These are phyloP conservation scores for Casuarina equisetifolia DNA, from an alignment of 306 rosid genomes.

Conservation along the genomic window DNA sequence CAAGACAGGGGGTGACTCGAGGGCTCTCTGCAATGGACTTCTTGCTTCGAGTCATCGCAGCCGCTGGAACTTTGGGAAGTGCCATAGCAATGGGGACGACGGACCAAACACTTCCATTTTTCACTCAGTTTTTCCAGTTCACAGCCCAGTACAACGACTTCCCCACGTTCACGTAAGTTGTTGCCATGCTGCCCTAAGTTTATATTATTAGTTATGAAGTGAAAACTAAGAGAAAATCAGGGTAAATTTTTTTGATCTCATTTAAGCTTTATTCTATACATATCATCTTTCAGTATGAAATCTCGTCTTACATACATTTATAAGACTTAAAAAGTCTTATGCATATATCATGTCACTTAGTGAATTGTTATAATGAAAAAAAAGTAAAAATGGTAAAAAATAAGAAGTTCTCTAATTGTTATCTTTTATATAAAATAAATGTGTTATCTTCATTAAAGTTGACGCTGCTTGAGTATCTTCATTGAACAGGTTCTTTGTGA, in stretches of 20 bases:
- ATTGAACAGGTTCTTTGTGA: constrained; percentile 61
- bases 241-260: no score
- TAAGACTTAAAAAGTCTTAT: no score
- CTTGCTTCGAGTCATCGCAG: constrained; percentile 23
- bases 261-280: no score
- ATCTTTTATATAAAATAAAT: no score
- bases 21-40: constrained; percentile 28
- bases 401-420: no score
- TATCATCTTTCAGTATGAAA: no score
- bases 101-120: constrained; percentile 25
- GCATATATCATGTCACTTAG: no score
- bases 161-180: constrained; percentile 52
- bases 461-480: background rate
- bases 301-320: no score
- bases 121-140: constrained; percentile 22
- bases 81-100: constrained; percentile 36
- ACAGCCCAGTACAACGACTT: constrained; percentile 37
- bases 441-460: background rate
- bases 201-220: no score
- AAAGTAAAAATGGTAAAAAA: no score
- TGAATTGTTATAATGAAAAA: no score
- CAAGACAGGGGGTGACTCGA: background rate
- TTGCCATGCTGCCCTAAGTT: background rate
- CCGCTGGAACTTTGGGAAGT: constrained; percentile 27
- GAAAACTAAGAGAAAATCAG: no score